phyloP scores from a whole-genome alignment of 306 rosid species.

The Sicyos baderoa region DNA sequence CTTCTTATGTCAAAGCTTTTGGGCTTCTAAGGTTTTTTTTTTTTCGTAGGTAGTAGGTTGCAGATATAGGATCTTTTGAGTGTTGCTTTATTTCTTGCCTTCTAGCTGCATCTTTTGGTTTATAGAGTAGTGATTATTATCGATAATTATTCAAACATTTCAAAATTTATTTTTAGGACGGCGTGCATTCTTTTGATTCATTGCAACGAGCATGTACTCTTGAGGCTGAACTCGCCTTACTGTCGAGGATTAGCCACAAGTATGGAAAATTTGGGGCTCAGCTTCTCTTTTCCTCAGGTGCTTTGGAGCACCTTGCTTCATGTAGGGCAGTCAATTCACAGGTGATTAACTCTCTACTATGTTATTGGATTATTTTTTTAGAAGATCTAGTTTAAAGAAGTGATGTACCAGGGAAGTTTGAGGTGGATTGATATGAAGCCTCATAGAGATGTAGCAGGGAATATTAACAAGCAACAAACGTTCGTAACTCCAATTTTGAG shows the following conservation, averaged over 20 bases:
- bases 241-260: conserved; percentile 69
- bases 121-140: background rate
- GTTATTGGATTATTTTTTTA: background rate
- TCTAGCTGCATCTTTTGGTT: background rate
- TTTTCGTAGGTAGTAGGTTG: background rate
- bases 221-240: conserved; percentile 79
- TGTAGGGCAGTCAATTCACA: conserved; percentile 58
- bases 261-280: conserved; percentile 93
- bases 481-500: conserved; percentile 63
- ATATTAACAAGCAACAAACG: conserved; percentile 63
- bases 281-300: conserved; percentile 72
- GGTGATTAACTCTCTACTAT: conserved; percentile 31
- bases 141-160: conserved; percentile 10
- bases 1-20: background rate
- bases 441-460: conserved; percentile 51
- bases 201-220: conserved; percentile 82
- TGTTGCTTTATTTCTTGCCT: background rate
- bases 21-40: background rate
- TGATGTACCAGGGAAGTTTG: conserved; percentile 56
- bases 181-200: conserved; percentile 57
- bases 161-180: conserved; percentile 47
- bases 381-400: background rate
- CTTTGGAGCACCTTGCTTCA: conserved; percentile 73
- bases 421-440: conserved; percentile 53
- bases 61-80: background rate